Evolutionary conservation across 805 yeast species (phyloP).

Genomic region (Candida andamanensis): DNA sequence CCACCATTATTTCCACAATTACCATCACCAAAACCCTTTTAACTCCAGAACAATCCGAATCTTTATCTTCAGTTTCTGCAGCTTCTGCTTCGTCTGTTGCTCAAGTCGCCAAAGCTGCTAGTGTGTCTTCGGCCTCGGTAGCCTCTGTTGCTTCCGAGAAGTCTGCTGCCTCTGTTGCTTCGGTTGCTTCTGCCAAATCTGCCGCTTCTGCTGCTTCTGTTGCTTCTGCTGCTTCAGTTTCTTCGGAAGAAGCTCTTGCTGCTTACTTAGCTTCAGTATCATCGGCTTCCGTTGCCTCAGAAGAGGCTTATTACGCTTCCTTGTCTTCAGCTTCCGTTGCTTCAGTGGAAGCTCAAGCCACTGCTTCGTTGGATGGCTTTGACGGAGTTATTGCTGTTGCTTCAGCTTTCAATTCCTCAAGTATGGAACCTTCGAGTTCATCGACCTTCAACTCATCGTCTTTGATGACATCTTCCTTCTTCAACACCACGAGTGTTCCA

Average conservation of each 20-base stretch:
- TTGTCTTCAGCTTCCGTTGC: slow-evolving; percentile 13
- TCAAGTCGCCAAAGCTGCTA: slow-evolving; percentile 10
- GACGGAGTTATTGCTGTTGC: slow-evolving; percentile 23
- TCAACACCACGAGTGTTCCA: slow-evolving; percentile 6
- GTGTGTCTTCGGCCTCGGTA: slow-evolving; percentile 6
- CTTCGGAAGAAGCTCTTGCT: slow-evolving; percentile 4
- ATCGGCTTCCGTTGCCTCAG: slow-evolving; percentile 3
- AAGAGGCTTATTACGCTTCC: slow-evolving; percentile 11
- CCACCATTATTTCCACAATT: slow-evolving; percentile 40
- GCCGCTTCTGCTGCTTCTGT: slow-evolving; percentile 11
- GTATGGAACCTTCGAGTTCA: slow-evolving; percentile 3
- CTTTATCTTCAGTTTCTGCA: slow-evolving; percentile 18
- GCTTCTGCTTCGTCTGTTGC: slow-evolving; percentile 13
- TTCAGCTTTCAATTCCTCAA: slow-evolving; percentile 14
- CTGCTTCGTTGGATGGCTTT: slow-evolving; percentile 15
- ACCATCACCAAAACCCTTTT: slow-evolving; percentile 44
- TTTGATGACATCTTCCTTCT: slow-evolving; percentile 4
- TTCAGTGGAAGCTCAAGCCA: slow-evolving; percentile 7
- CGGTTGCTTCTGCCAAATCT: slow-evolving; percentile 11
- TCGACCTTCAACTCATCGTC: slow-evolving; percentile 9
- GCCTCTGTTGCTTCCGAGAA: slow-evolving; percentile 4
- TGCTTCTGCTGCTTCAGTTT: slow-evolving; percentile 5
- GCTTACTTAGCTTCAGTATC: slow-evolving; percentile 2
- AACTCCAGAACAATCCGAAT: slow-evolving; percentile 41
- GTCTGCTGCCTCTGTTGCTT: neutral